Evolutionary conservation across 2,329 filamentous ascomycete species (phyloP).

Genomic region (Colletotrichum acutatum): DNA sequence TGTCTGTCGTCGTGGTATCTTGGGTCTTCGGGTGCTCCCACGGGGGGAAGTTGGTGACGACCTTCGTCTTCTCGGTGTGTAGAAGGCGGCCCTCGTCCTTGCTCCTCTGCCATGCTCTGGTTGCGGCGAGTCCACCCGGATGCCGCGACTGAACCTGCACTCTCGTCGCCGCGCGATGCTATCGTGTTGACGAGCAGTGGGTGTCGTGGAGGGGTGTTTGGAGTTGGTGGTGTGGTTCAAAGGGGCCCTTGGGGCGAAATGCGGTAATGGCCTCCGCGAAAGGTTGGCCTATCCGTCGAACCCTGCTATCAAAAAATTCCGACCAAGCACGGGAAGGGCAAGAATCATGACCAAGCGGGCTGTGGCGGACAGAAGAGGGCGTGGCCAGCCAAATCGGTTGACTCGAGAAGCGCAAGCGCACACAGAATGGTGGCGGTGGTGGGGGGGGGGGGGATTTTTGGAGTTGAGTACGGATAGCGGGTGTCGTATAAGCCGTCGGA

Average conservation of each 20-base stretch:
- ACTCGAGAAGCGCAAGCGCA: neutral
- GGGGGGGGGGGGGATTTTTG: slow-evolving; percentile 9
- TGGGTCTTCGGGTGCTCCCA: slow-evolving; percentile 29
- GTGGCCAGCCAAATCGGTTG: slow-evolving; percentile 8
- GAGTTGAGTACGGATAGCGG: neutral
- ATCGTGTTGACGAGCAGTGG: neutral
- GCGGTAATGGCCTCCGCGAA: neutral
- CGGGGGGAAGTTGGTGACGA: slow-evolving; percentile 28
- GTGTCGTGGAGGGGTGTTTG: neutral
- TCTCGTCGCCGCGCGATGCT: slow-evolving; percentile 22
- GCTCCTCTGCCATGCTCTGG: slow-evolving; percentile 38
- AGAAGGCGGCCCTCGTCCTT: slow-evolving; percentile 38
- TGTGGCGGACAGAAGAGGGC: slow-evolving; percentile 7
- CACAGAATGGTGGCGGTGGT: neutral
- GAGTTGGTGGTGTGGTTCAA: neutral
- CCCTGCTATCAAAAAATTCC: slow-evolving; percentile 15
- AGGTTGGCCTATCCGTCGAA: slow-evolving; percentile 20
- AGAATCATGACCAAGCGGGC: slow-evolving; percentile 32
- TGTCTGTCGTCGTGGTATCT: slow-evolving; percentile 52
- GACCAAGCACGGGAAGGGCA: slow-evolving; percentile 25
- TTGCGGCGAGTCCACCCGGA: slow-evolving; percentile 27
- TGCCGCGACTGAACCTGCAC: slow-evolving; percentile 23
- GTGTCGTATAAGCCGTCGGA: slow-evolving; percentile 30
- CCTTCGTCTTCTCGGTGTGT: slow-evolving; percentile 35
- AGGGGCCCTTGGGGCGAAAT: neutral